Evolutionary conservation across 2,329 filamentous ascomycete genomes (phyloP).

Genomic region (Fusarium algeriense): DNA sequence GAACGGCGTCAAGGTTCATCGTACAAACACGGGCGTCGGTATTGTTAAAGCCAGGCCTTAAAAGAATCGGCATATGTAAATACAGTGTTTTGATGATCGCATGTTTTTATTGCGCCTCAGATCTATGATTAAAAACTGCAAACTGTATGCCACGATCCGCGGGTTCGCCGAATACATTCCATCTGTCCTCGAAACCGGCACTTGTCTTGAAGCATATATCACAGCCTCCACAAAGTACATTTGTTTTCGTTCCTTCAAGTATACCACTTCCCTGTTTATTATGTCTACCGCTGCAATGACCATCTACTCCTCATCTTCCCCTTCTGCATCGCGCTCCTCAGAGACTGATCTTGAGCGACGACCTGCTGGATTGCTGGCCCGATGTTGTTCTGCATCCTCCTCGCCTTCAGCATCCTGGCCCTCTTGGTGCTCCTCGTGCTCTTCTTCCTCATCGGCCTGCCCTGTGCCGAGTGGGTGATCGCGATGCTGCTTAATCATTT

Average conservation of each 20-base stretch:
- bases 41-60: neutral
- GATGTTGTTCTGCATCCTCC: slow-evolving; percentile 32
- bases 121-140: slow-evolving; percentile 41
- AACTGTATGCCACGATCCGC: slow-evolving; percentile 36
- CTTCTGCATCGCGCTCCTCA: slow-evolving; percentile 58
- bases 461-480: slow-evolving; percentile 64
- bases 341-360: slow-evolving; percentile 47
- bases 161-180: slow-evolving; percentile 28
- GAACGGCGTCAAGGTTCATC: slow-evolving; percentile 22
- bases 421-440: slow-evolving; percentile 48
- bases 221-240: slow-evolving; percentile 16
- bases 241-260: neutral
- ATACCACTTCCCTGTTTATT: slow-evolving; percentile 57
- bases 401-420: slow-evolving; percentile 47
- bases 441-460: slow-evolving; percentile 54
- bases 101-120: slow-evolving; percentile 23
- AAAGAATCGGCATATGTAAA: neutral
- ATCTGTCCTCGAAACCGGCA: slow-evolving; percentile 14
- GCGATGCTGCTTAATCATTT: slow-evolving; percentile 66
- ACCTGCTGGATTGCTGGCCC: slow-evolving; percentile 40
- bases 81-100: slow-evolving; percentile 11
- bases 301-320: slow-evolving; percentile 58
- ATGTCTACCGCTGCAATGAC: slow-evolving; percentile 53
- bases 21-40: neutral
- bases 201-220: slow-evolving; percentile 4